Evolutionary conservation across 805 yeast species (phyloP), one percentile per base, ranked within the genome.

Genomic region (Vanderwaltozyma tropicalis): DNA sequence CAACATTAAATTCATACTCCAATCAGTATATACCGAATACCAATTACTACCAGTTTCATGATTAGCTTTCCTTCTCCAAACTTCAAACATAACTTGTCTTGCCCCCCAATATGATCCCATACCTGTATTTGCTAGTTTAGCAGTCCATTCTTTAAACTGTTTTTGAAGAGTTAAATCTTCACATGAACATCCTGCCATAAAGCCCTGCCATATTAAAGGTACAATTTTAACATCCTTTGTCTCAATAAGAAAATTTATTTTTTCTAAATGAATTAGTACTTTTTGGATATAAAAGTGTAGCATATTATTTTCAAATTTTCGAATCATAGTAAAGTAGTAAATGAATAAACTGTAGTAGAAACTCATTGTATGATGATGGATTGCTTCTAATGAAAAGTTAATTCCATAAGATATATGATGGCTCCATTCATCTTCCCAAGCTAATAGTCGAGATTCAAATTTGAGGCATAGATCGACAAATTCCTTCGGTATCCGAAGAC

Each of bases 121-220:
- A 12, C 83, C 82, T 12, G 69, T 67, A 31, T 59, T 61, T 5
- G 76, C 70, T 40, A 69, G 50, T n/a, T 53, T 52, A 4, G 62
- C 61, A 4, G 67, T 65, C 94, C 94, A 85, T 41, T 68, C 65
- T 50, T 75, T 78, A 60, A 74, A 84, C 30, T 85, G 78, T 41
- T 68, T 61, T 45, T 82, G 89, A 27, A 78, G 58, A 26, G 65
- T 66, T 1, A 58, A 48, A 5, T 78, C 73, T 41, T 73, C 70
- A 10, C 87, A 80, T 43, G 82, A 86, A 50, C 92, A 80, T 0
- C 94, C 95, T 1, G 89, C 87, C 31, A 86, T 79, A 47, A 86
- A 86, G 0, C 92, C 94, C 52, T 82, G 89, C 92, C 95, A 86
- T 48, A 84, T 76, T 25, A 84, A 62, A 4, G 96, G 95, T 26